Evolutionary conservation across 352 stramenopile genomes (phyloP).

Genomic region (Globisporangium abappressorium): DNA sequence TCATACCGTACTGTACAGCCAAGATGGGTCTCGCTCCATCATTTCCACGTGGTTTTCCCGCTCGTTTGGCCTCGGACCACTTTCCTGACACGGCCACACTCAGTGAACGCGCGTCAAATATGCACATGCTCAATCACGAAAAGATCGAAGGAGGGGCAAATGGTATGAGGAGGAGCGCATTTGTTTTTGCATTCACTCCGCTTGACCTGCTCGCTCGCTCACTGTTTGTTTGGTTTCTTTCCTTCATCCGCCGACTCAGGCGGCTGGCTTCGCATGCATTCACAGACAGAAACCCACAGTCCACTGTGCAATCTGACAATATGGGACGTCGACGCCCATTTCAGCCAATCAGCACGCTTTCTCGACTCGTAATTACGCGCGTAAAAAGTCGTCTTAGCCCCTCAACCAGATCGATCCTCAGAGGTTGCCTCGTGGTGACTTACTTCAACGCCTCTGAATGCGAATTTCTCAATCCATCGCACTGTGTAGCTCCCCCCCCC

Average conservation of each 20-base stretch:
- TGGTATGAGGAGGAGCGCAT: constrained; percentile 1
- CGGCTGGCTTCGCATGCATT: neutral
- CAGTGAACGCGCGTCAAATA: neutral
- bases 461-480: constrained; percentile 7
- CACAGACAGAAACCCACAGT: neutral
- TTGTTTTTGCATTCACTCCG: constrained; percentile 11
- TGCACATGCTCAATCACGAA: neutral
- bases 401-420: constrained; percentile 6
- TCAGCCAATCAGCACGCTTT: constrained; percentile 32
- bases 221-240: neutral
- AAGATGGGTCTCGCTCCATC: neutral
- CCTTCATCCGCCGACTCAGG: neutral
- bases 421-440: constrained; percentile 1
- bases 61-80: neutral
- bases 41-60: neutral
- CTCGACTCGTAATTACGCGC: constrained; percentile 1
- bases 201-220: neutral
- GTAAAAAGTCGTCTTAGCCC: constrained; percentile 27
- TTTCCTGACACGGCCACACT: neutral
- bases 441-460: constrained; percentile 23
- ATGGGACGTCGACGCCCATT: constrained; percentile 17
- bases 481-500: constrained; percentile 2
- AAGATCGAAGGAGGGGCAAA: neutral
- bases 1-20: neutral
- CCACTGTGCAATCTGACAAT: constrained; percentile 9